Conservation (phyloP, 1,284 basidiomycete species). For the Trichosporon coremiiforme region DNA sequence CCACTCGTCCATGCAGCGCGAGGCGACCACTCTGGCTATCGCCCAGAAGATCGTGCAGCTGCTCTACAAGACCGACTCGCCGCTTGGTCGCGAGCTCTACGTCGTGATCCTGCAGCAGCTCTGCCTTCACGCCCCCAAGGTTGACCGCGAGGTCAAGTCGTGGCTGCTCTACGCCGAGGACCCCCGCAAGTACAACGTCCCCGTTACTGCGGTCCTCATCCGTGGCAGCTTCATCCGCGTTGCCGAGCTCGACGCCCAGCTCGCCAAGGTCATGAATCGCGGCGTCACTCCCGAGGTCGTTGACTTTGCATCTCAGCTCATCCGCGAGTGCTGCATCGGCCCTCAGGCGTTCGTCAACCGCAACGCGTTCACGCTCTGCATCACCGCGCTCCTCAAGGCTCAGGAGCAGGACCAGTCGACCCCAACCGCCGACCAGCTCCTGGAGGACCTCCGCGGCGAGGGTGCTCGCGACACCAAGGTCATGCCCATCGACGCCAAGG, state of each 20-base stretch:
- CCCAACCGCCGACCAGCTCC: conserved; percentile 51
- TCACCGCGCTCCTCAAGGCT: conserved; percentile 74
- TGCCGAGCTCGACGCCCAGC: conserved; percentile 81
- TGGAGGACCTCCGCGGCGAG: conserved; percentile 48
- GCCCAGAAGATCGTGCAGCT: conserved; percentile 68
- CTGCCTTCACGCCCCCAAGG: conserved; percentile 85
- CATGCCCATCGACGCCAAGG: conserved; percentile 49
- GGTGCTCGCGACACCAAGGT: conserved; percentile 29
- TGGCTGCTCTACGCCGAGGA: conserved; percentile 98
- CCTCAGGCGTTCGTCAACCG: conserved; percentile 75
- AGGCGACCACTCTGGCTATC: conserved; percentile 84
- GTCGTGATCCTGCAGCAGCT: conserved; percentile 84
- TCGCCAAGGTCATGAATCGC: conserved; percentile 78
- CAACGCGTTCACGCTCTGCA: conserved; percentile 75
- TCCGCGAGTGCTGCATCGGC: conserved; percentile 80
- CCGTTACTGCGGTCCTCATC: conserved; percentile 86
- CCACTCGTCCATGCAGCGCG: conserved; percentile 72
- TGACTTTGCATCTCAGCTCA: conserved; percentile 79
- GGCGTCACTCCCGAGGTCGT: conserved; percentile 77
- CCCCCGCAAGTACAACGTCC: conserved; percentile 95
- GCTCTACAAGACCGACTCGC: conserved; percentile 78
- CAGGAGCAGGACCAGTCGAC: conserved; percentile 47
- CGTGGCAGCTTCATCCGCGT: conserved; percentile 79
- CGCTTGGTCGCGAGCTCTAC: conserved; percentile 86
- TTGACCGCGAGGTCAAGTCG: conserved; percentile 92